These are phyloP conservation scores for Erodium moschatum DNA, from an alignment of 441 rosid genomes.

Conservation along the genomic window DNA sequence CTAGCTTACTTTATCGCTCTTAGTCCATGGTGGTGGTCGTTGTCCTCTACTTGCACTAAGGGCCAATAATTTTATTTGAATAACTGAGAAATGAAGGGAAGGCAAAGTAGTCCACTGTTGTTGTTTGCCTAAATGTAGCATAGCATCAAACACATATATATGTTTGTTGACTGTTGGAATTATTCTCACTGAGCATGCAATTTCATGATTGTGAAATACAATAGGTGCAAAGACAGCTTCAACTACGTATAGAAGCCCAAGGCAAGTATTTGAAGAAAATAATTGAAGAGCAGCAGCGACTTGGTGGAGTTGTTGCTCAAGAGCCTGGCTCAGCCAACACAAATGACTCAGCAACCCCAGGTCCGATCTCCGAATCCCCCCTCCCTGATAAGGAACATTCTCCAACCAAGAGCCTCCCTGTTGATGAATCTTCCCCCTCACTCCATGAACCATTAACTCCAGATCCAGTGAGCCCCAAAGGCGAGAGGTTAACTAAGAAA, in stretches of 20 bases:
- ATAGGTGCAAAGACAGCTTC: constrained; percentile 96
- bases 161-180: background rate
- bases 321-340: constrained; percentile 22
- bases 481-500: constrained; percentile 59
- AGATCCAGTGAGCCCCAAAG: constrained; percentile 58
- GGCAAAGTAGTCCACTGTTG: no score
- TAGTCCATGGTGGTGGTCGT: no score
- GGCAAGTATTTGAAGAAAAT: constrained; percentile 95
- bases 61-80: no score
- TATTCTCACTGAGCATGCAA: constrained; percentile 7
- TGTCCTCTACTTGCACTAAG: no score
- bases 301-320: constrained; percentile 63
- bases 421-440: constrained; percentile 39
- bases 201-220: constrained; percentile 17
- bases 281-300: constrained; percentile 91
- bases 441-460: constrained; percentile 61
- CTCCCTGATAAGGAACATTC: constrained; percentile 35
- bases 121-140: background rate
- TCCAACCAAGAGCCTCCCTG: constrained; percentile 59
- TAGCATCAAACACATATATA: no score
- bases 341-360: constrained; percentile 79
- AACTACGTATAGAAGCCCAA: constrained; percentile 92
- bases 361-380: constrained; percentile 59
- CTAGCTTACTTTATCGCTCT: no score
- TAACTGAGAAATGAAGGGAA: no score